These are phyloP conservation scores for Lagerstroemia speciosa DNA, from an alignment of 345 rosid species.

Conservation along the genomic window DNA sequence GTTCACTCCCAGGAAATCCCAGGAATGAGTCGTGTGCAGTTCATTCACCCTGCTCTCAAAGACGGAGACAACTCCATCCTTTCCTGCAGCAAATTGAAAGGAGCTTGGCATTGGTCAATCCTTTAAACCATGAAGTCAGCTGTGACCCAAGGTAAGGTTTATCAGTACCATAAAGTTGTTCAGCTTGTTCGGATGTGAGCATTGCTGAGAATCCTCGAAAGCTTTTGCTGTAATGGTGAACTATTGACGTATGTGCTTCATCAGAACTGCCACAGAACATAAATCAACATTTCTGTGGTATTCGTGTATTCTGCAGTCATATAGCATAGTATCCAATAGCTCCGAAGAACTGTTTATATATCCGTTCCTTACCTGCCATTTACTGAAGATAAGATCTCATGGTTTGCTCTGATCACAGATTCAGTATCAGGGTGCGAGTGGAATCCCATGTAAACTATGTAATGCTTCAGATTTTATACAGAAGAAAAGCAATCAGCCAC, in stretches of 20 bases:
- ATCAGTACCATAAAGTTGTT: too few relatives aligned
- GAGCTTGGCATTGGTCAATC: neutral
- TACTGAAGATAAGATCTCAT: constrained; percentile 30
- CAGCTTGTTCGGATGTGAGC: neutral
- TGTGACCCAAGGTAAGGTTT: too few relatives aligned
- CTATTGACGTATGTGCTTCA: constrained; percentile 21
- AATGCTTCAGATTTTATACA: constrained; percentile 27
- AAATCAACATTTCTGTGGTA: too few relatives aligned
- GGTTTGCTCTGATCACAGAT: constrained; percentile 36
- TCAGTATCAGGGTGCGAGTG: constrained; percentile 33
- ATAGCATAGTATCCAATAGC: too few relatives aligned
- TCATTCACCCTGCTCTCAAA: constrained; percentile 29
- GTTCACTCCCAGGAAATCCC: constrained; percentile 35
- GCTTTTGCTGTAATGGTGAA: constrained; percentile 43
- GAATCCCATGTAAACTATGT: constrained; percentile 42
- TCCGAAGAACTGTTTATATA: too few relatives aligned
- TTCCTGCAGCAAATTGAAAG: constrained; percentile 19
- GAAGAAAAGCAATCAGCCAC: neutral
- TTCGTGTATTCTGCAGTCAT: too few relatives aligned
- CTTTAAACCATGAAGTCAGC: too few relatives aligned
- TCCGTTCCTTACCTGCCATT: too few relatives aligned
- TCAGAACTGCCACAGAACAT: too few relatives aligned
- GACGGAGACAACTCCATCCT: constrained; percentile 26
- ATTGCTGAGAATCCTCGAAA: too few relatives aligned
- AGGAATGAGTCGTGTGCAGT: constrained; percentile 43